Evolutionary conservation across 2,329 filamentous ascomycete genomes (phyloP).

Genomic region (Metarhizium sp.): DNA sequence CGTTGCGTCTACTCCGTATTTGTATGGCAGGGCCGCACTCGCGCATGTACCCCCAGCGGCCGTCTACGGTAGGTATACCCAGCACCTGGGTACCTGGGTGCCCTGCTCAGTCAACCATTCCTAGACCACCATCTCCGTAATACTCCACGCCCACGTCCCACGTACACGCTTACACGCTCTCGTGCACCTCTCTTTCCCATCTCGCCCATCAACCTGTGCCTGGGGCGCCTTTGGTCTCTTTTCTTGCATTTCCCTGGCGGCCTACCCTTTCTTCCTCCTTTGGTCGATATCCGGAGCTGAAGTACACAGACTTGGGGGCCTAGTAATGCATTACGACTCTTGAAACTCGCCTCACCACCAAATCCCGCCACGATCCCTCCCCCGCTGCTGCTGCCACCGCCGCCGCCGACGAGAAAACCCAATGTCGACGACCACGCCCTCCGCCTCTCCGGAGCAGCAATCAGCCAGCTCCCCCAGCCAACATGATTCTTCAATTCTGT

Average conservation of each 20-base stretch:
- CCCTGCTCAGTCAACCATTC: background rate
- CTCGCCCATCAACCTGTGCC: background rate
- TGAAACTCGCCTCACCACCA: conserved; percentile 5
- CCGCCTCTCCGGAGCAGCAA: conserved; percentile 16
- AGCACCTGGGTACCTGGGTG: too few relatives aligned
- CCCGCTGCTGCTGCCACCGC: background rate
- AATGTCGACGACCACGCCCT: conserved; percentile 17
- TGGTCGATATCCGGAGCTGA: background rate
- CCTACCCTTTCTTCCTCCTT: background rate
- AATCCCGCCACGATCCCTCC: background rate
- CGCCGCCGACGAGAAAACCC: background rate
- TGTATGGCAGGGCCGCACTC: too few relatives aligned
- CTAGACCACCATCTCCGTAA: background rate
- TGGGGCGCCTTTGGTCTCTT: background rate
- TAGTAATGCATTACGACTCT: conserved; percentile 8
- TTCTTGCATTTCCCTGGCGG: background rate
- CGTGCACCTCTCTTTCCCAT: background rate
- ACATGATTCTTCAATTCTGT: conserved; percentile 13
- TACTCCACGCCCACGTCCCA: background rate
- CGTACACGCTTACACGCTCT: background rate
- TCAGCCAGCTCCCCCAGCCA: conserved; percentile 13
- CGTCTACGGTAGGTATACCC: too few relatives aligned
- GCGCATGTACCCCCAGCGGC: too few relatives aligned
- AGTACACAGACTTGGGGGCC: background rate
- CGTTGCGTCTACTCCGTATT: background rate